A percentile compares a stretch with the other conserved stretches of the same genome.
phyloP scores from a whole-genome alignment of 2,329 filamentous ascomycete genomes.

The Emericellopsis atlantica region DNA sequence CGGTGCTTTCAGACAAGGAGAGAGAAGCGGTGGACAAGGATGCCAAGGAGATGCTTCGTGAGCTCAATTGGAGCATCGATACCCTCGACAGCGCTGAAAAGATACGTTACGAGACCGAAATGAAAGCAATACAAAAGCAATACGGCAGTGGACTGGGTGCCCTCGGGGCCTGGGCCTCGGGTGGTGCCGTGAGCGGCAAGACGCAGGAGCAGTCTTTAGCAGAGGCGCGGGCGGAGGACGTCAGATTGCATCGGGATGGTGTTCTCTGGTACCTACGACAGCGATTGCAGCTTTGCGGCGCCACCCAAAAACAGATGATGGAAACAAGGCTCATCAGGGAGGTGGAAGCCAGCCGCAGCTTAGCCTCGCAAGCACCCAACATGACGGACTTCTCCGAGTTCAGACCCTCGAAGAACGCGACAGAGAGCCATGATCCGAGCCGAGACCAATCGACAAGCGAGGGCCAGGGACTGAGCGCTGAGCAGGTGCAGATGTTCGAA shows the following conservation, averaged over 20 bases:
- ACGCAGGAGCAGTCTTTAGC: constrained; percentile 57
- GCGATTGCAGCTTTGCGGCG: constrained; percentile 62
- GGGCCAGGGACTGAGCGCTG: constrained; percentile 53
- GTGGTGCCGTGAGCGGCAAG: constrained; percentile 32
- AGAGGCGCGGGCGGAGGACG: constrained; percentile 55
- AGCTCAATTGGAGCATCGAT: constrained; percentile 71
- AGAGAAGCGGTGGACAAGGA: constrained; percentile 80
- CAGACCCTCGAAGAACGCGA: constrained; percentile 7
- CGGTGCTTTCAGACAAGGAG: constrained; percentile 64
- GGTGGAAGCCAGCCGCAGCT: constrained; percentile 79
- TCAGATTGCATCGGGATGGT: constrained; percentile 64
- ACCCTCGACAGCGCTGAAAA: constrained; percentile 72
- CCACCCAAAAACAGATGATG: constrained; percentile 83
- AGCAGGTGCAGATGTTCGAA: constrained; percentile 88
- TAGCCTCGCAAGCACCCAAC: constrained; percentile 54
- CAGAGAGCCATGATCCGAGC: background rate
- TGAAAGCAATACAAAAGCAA: constrained; percentile 59
- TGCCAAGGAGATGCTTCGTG: constrained; percentile 72
- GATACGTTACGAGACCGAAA: constrained; percentile 64
- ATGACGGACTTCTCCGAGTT: constrained; percentile 19
- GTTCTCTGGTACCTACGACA: constrained; percentile 73
- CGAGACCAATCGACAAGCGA: constrained; percentile 5
- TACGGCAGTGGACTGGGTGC: constrained; percentile 52
- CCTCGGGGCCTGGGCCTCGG: constrained; percentile 54
- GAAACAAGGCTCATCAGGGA: constrained; percentile 75